Percentiles rank a stretch among this genome's conserved stretches.
Conservation (phyloP, 1,139 yeast species). For the Debaryomyces robertsiae region DNA sequence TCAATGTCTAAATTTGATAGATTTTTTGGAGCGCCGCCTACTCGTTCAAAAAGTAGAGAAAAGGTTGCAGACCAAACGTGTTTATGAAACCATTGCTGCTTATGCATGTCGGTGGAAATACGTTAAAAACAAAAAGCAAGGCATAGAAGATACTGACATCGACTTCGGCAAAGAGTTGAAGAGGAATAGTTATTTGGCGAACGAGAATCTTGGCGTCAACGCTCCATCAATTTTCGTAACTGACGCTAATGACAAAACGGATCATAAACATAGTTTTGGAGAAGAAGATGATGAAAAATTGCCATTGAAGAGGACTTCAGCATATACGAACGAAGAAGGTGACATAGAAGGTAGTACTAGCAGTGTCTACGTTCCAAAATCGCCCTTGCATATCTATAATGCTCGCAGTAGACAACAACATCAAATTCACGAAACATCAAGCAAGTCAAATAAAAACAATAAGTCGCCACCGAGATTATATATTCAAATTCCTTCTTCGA, state of each 20-base stretch:
- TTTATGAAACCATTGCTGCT: constrained; percentile 58
- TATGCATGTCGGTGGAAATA: constrained; percentile 63
- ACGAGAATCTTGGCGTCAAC: constrained; percentile 21
- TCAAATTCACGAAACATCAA: constrained; percentile 7
- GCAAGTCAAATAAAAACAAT: constrained; percentile 10
- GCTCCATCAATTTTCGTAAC: constrained; percentile 24
- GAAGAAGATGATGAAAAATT: constrained; percentile 14
- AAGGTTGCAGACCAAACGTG: constrained; percentile 50
- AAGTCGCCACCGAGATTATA: constrained; percentile 21
- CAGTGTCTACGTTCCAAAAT: constrained; percentile 35
- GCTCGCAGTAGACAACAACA: constrained; percentile 16
- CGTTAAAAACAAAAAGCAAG: constrained; percentile 30
- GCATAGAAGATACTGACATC: constrained; percentile 31
- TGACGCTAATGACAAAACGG: constrained; percentile 12
- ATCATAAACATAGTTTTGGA: constrained; percentile 3
- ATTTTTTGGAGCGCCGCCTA: constrained; percentile 68
- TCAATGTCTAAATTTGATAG: constrained; percentile 71
- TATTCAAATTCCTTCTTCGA: constrained; percentile 22
- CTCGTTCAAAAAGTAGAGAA: constrained; percentile 61
- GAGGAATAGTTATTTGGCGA: constrained; percentile 33
- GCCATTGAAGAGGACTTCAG: constrained; percentile 13
- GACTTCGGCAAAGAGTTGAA: constrained; percentile 30
- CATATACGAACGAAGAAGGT: constrained; percentile 9
- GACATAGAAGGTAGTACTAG: constrained; percentile 18
- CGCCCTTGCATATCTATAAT: constrained; percentile 31